Conservation (phyloP, 176 grass and related monocot species). For the Chloris gayana region DNA sequence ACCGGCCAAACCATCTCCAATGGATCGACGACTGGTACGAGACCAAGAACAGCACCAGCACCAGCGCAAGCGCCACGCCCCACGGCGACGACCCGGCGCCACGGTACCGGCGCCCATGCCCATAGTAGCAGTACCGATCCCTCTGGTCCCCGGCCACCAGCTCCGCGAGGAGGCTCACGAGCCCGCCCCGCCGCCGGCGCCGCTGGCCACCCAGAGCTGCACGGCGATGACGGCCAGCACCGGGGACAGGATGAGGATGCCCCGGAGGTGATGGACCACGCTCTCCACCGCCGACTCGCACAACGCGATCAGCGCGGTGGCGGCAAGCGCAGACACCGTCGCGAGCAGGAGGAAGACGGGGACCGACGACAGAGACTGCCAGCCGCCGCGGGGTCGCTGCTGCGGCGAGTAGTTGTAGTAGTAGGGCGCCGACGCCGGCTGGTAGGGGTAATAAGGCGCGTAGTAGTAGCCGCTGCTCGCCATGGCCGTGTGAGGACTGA, state of each 20-base stretch:
- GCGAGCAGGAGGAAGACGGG: constrained; percentile 50
- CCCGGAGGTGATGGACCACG: constrained; percentile 48
- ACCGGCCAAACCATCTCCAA: constrained; percentile 21
- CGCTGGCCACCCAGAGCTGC: constrained; percentile 55
- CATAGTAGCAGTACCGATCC: neutral
- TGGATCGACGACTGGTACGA: constrained; percentile 40
- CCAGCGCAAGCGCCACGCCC: constrained; percentile 74
- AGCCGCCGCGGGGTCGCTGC: neutral
- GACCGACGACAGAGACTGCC: constrained; percentile 22
- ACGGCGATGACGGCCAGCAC: constrained; percentile 70
- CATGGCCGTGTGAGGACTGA: constrained; percentile 27
- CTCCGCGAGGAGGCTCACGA: constrained; percentile 40
- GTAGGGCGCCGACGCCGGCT: constrained; percentile 37
- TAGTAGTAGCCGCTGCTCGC: constrained; percentile 42
- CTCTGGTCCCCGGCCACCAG: constrained; percentile 32
- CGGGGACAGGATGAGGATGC: constrained; percentile 64
- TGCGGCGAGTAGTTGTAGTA: constrained; percentile 46
- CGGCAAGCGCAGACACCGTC: constrained; percentile 45
- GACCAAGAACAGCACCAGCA: constrained; percentile 73
- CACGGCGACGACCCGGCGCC: constrained; percentile 59
- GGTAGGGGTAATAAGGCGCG: constrained; percentile 40
- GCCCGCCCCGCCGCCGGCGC: neutral
- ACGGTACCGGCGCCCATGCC: neutral
- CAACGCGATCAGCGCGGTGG: constrained; percentile 47
- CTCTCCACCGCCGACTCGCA: constrained; percentile 69